A percentile compares a stretch with the other conserved stretches of the same genome.
These are phyloP conservation scores for Alternaria sp. DNA, from an alignment of 2,329 filamentous ascomycete species.

Conservation along the genomic window DNA sequence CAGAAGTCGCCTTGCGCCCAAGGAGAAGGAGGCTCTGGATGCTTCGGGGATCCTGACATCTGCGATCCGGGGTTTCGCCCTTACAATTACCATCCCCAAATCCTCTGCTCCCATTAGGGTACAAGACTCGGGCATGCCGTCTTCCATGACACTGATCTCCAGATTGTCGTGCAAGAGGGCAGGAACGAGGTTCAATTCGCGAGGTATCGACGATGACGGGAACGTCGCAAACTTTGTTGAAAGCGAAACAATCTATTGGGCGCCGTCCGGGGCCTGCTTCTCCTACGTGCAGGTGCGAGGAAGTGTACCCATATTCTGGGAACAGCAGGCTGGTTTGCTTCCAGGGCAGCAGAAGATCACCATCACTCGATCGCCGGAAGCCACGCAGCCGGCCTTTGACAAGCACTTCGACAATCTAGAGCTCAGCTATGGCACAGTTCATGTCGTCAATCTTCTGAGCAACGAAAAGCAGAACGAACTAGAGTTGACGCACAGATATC, in stretches of 20 bases:
- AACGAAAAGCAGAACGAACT: slow-evolving; percentile 85
- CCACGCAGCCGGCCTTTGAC: slow-evolving; percentile 92
- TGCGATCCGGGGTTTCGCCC: slow-evolving; percentile 91
- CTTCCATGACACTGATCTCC: slow-evolving; percentile 87
- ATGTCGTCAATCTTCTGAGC: slow-evolving; percentile 94
- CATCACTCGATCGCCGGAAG: slow-evolving; percentile 85
- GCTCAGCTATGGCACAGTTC: slow-evolving; percentile 85
- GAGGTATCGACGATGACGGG: slow-evolving; percentile 96
- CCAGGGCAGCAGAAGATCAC: slow-evolving; percentile 95
- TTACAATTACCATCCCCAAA: slow-evolving; percentile 84
- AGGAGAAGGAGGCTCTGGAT: slow-evolving; percentile 83
- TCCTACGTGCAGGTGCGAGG: slow-evolving; percentile 94
- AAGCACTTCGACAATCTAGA: slow-evolving; percentile 93
- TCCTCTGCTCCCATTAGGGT: slow-evolving; percentile 74
- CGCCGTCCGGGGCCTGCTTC: slow-evolving; percentile 78
- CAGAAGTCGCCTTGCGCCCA: slow-evolving; percentile 77
- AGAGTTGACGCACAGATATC: slow-evolving; percentile 82
- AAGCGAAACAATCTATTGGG: slow-evolving; percentile 92
- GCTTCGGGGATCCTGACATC: slow-evolving; percentile 87
- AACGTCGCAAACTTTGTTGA: slow-evolving; percentile 99
- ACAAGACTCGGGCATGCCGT: slow-evolving; percentile 75
- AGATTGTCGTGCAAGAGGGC: slow-evolving; percentile 89
- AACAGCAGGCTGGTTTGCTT: slow-evolving; percentile 85
- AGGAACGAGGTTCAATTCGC: slow-evolving; percentile 94
- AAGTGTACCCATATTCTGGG: slow-evolving; percentile 96